Evolutionary conservation across 1,139 yeast species (phyloP), one percentile per base, ranked within the genome.

Genomic region (Yamadazyma aaseri): DNA sequence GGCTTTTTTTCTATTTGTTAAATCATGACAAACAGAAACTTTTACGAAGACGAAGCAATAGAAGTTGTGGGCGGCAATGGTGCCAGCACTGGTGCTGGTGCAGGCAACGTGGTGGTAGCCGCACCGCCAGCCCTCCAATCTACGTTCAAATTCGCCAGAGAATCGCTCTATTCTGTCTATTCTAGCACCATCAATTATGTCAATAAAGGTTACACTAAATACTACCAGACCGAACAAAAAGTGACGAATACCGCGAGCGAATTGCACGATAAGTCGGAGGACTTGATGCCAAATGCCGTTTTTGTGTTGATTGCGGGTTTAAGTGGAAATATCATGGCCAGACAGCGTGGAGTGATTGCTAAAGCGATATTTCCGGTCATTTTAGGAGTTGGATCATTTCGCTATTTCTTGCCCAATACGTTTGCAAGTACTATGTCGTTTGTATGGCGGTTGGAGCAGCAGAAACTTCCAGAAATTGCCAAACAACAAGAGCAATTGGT

Each of bases 321-420:
- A 49, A 67, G 94, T 4, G 97, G 97, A 34, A 76, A 86, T 18
- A 80, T 92, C 32, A 56, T 85, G 33, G 79, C 95, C 3, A 86
- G 96, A 53, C 81, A 81, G 50, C 73, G 86, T 41, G 76, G 79
- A 31, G 40, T 83, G 10, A 35, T 82, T 4, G 56, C 86, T 11
- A 79, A 82, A 50, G 62, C 73, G 3, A 44, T 76, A 1, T 68
- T 79, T 9, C 97, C 97, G 2, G 40, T 83, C 3, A 60, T 71
- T 0, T 71, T 85, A 33, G 96, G 95, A 11, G 47, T 76, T 13
- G 73, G 72, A 9, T 81, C 95, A 1, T 86, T 89, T 63, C 76
- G 71, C 40, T 75, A 79, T 58, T 81, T 84, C 46, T 70, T 90
- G 49, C 98, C 98, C 17, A 63, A 71, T 29, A 89, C 98, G 0